A percentile compares a stretch with the other conserved stretches of the same genome.
Conservation (phyloP, 1,139 yeast genomes). For the Geotrichum europaeum region DNA sequence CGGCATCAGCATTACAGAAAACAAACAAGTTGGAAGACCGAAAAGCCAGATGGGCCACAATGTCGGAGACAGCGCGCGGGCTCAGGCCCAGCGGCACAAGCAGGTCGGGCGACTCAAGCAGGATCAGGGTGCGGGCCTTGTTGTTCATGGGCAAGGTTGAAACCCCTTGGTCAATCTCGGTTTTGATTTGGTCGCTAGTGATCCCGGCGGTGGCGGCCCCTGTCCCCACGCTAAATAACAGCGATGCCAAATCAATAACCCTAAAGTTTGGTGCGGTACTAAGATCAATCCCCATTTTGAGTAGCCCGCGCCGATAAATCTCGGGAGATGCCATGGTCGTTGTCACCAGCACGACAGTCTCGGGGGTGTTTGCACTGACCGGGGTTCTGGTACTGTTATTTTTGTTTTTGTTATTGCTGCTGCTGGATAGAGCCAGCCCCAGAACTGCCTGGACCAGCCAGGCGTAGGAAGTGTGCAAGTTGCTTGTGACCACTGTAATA, state of each 20-base stretch:
- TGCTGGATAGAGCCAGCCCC: not conserved
- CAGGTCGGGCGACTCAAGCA: slow-evolving; percentile 4
- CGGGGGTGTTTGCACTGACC: not conserved
- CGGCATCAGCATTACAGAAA: slow-evolving; percentile 36
- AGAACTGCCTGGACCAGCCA: slow-evolving; percentile 46
- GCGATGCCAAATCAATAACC: not conserved
- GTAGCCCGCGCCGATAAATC: not conserved
- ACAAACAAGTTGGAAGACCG: slow-evolving; percentile 35
- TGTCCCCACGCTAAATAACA: not conserved
- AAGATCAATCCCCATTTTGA: slow-evolving; percentile 5
- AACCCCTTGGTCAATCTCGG: not conserved
- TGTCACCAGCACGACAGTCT: not conserved
- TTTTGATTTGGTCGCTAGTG: not conserved
- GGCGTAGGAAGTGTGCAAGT: slow-evolving; percentile 52
- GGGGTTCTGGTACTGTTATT: not conserved
- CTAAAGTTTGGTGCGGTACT: not conserved
- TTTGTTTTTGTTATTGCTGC: not conserved
- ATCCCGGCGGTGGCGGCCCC: not conserved
- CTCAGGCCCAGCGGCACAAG: slow-evolving; percentile 39
- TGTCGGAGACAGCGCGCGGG: slow-evolving; percentile 21
- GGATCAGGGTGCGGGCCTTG: not conserved
- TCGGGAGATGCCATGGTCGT: not conserved
- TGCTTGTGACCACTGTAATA: slow-evolving; percentile 38
- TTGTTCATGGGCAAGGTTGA: not conserved
- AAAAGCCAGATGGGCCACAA: slow-evolving; percentile 33